Conservation (phyloP, 306 rosid genomes). For the Geum urbanum region DNA sequence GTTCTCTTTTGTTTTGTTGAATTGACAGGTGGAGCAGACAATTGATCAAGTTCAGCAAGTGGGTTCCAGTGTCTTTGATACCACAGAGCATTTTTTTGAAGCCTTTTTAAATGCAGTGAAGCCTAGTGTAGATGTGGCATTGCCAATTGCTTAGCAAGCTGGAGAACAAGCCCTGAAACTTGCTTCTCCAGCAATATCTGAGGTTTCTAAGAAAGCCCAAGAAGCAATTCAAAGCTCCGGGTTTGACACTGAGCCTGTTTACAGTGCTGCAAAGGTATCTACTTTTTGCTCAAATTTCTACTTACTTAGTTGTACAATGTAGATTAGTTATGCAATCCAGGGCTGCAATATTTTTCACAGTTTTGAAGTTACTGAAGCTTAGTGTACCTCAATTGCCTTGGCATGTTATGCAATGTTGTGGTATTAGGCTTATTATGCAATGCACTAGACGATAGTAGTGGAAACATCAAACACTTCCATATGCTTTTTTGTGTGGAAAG, state of each 20-base stretch:
- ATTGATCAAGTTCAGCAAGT: constrained; percentile 71
- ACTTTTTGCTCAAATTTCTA: background rate
- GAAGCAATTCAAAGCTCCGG: constrained; percentile 74
- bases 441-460: background rate
- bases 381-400: background rate
- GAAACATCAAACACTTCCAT: background rate
- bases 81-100: constrained; percentile 43
- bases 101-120: constrained; percentile 50
- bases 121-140: constrained; percentile 68
- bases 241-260: constrained; percentile 60
- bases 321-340: background rate
- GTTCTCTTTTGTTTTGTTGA: background rate
- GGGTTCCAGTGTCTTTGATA: constrained; percentile 52
- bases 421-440: background rate
- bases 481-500: background rate
- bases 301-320: background rate
- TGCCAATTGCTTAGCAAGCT: constrained; percentile 66
- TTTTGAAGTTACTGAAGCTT: background rate
- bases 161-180: constrained; percentile 69
- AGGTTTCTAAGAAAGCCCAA: constrained; percentile 74
- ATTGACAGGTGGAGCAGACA: constrained; percentile 69
- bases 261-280: constrained; percentile 71
- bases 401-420: background rate
- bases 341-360: background rate
- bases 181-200: constrained; percentile 77